Evolutionary conservation across 208 protist species (phyloP).

Genomic region (Trypanosoma brucei): DNA sequence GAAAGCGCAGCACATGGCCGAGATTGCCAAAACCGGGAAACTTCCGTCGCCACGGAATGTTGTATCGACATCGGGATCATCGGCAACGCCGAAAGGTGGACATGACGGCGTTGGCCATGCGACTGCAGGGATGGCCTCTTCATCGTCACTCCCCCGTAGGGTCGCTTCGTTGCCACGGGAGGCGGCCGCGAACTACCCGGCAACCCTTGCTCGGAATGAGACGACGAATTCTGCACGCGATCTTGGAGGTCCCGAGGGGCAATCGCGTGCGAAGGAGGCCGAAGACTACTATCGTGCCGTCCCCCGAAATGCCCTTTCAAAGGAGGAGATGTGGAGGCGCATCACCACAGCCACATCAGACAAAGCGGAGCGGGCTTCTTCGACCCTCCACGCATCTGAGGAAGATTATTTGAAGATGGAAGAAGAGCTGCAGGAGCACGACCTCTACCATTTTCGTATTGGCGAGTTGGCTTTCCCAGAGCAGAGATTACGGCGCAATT

Average conservation of each 20-base stretch:
- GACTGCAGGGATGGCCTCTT: neutral
- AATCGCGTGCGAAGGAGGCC: slow-evolving; percentile 39
- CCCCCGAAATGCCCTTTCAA: slow-evolving; percentile 70
- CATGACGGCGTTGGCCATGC: neutral
- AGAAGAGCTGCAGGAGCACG: slow-evolving; percentile 67
- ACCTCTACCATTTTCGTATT: slow-evolving; percentile 79
- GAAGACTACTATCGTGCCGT: slow-evolving; percentile 75
- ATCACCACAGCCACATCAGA: slow-evolving; percentile 41
- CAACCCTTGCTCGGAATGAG: neutral
- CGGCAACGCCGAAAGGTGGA: neutral
- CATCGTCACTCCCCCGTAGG: slow-evolving; percentile 20
- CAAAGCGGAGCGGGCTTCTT: slow-evolving; percentile 32
- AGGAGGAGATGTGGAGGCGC: slow-evolving; percentile 85
- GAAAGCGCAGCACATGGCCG: slow-evolving; percentile 43
- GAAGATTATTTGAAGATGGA: slow-evolving; percentile 82
- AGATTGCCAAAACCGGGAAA: slow-evolving; percentile 52
- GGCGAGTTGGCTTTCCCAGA: slow-evolving; percentile 74
- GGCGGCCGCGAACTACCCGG: neutral
- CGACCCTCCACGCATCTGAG: slow-evolving; percentile 45
- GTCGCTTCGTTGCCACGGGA: neutral
- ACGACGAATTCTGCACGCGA: neutral
- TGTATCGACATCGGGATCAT: neutral
- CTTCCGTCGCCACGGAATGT: slow-evolving; percentile 35
- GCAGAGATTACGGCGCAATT: slow-evolving; percentile 55
- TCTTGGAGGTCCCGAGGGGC: slow-evolving; percentile 1